Evolutionary conservation across 1,284 basidiomycete genomes (phyloP).

Genomic region (Trametes sp.): DNA sequence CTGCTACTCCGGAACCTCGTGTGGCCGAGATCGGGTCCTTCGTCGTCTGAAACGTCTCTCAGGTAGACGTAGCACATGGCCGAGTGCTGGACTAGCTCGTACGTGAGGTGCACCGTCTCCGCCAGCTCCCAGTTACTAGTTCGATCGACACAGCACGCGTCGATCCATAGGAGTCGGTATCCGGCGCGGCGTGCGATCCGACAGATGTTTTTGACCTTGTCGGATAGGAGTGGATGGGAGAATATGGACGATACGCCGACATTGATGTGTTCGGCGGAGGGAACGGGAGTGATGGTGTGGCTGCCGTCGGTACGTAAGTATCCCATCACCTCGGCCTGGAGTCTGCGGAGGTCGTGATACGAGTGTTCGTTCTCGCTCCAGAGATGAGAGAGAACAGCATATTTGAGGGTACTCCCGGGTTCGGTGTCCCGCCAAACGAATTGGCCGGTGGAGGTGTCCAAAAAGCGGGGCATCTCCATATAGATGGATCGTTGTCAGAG

Average conservation of each 20-base stretch:
- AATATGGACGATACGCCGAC: not conserved
- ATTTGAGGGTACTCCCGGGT: conserved; percentile 2
- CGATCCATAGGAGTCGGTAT: conserved; percentile 20
- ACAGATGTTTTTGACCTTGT: conserved; percentile 14
- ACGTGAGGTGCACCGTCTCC: conserved; percentile 19
- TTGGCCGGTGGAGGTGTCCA: conserved; percentile 15
- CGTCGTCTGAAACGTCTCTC: conserved; percentile 1
- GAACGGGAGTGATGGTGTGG: too few relatives aligned
- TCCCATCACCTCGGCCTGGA: conserved; percentile 1
- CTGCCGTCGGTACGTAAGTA: too few relatives aligned
- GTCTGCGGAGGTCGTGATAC: conserved; percentile 11
- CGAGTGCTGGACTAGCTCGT: conserved; percentile 8
- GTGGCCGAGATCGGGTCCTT: not conserved
- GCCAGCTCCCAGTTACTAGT: conserved; percentile 15
- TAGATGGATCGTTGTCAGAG: not conserved
- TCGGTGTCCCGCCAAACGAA: conserved; percentile 1
- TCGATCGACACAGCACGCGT: conserved; percentile 21
- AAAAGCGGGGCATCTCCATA: not conserved
- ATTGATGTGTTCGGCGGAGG: not conserved
- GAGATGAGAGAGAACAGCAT: conserved; percentile 24
- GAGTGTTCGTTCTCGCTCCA: conserved; percentile 14
- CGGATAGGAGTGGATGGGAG: not conserved
- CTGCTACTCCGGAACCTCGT: conserved; percentile 7
- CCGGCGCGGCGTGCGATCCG: conserved; percentile 7
- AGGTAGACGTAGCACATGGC: conserved; percentile 17